These are phyloP conservation scores for Casuarina equisetifolia DNA, from an alignment of 306 rosid genomes.

Conservation along the genomic window DNA sequence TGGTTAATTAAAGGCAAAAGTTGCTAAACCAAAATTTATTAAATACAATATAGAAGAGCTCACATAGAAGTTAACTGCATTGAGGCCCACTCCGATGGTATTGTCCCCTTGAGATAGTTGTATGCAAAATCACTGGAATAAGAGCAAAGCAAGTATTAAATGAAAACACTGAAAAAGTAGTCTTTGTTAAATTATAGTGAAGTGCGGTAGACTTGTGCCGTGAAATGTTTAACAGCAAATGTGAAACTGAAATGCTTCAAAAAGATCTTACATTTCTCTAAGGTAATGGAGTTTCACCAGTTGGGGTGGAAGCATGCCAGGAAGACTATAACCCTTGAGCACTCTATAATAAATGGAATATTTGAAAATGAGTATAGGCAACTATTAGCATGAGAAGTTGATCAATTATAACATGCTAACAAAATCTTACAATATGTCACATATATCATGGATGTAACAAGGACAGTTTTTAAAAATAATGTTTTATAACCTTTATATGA, in stretches of 20 bases:
- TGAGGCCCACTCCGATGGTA: conserved; percentile 80
- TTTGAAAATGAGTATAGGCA: conserved; percentile 6
- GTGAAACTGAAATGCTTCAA: conserved; percentile 19
- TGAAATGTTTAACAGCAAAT: conserved; percentile 3
- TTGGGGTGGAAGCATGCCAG: conserved; percentile 83
- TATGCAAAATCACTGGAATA: conserved; percentile 55
- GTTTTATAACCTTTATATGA: neutral
- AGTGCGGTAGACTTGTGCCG: neutral
- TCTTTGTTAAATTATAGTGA: neutral
- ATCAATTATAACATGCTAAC: neutral
- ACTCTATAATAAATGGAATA: conserved; percentile 37
- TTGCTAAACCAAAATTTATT: conserved; percentile 17
- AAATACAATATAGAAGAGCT: conserved; percentile 32
- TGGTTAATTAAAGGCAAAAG: conserved; percentile 30
- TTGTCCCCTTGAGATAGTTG: conserved; percentile 70
- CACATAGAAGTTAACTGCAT: conserved; percentile 54
- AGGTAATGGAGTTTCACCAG: conserved; percentile 79
- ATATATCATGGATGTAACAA: conserved; percentile 7
- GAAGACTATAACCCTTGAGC: conserved; percentile 56
- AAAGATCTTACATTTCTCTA: conserved; percentile 52
- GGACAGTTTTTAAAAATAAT: neutral
- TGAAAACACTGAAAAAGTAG: conserved; percentile 10
- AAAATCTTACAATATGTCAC: neutral
- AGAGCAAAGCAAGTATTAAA: conserved; percentile 2
- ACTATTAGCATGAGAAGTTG: conserved; percentile 4